phyloP scores from a whole-genome alignment of 2,329 filamentous ascomycete genomes.

The Biscogniauxia marginata region DNA sequence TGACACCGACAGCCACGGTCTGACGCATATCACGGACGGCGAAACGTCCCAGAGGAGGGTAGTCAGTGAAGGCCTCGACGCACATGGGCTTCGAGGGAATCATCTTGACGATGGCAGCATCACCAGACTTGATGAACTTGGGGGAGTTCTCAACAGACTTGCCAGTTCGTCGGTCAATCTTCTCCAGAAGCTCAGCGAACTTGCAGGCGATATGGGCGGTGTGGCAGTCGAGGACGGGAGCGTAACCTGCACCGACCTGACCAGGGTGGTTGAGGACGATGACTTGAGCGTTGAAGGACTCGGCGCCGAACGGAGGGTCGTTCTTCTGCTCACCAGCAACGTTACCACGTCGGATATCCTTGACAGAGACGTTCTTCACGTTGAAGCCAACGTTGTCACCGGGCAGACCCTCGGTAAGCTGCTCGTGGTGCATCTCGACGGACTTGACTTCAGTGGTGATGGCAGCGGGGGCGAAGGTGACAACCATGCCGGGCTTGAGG shows the following conservation, averaged over 20 bases:
- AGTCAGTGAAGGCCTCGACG: constrained; percentile 99
- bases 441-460: constrained; percentile 99
- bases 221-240: constrained; percentile 99
- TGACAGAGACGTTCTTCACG: constrained; percentile 99
- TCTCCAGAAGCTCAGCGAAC: constrained; percentile 98
- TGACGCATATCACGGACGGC: constrained; percentile 98
- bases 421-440: constrained; percentile 99
- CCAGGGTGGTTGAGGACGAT: constrained; percentile 99
- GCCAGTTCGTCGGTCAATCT: constrained; percentile 99
- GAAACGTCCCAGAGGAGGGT: constrained; percentile 99
- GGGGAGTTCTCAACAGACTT: constrained; percentile 89
- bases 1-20: constrained; percentile 91
- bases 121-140: constrained; percentile 99
- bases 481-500: constrained; percentile 89
- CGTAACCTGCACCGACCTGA: constrained; percentile 98
- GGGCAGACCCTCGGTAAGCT: constrained; percentile 90
- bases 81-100: constrained; percentile 99
- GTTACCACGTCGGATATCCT: constrained; percentile 99
- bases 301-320: constrained; percentile 85
- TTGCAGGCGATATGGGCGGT: constrained; percentile 99
- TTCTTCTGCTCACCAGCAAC: constrained; percentile 99
- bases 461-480: constrained; percentile 97
- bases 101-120: constrained; percentile 99
- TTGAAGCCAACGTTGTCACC: constrained; percentile 99
- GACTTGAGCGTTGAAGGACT: constrained; percentile 99